Evolutionary conservation across 1,139 yeast genomes (phyloP), one percentile per base, ranked within the genome.

Genomic region (Hanseniaspora sp.): DNA sequence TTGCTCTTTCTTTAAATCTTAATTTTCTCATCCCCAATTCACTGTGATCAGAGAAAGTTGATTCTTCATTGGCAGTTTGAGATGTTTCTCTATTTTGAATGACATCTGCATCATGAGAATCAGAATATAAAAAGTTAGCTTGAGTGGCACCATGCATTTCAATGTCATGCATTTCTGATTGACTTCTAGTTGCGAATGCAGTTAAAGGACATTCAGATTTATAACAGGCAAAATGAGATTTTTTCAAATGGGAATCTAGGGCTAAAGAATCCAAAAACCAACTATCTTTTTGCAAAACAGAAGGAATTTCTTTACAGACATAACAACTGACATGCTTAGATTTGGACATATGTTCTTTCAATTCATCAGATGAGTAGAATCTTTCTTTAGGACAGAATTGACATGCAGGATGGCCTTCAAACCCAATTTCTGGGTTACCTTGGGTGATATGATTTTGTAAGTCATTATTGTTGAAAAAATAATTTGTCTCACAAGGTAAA

Each of bases 121-220:
- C 47, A 13, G 41, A 31, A 31, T 48, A 42, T 6, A 41, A 43
- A 29, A 54, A 48, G 12, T 74, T 66, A 1, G 74, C 68, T 1
- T 79, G 79, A 53, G 75, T 67, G 35, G 69, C 78, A 5, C 90
- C 83, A 67, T 92, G 98, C 59, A 84, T 92, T 59, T 80, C 79
- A 53, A 87, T 71, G 82, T 87, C 83, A 67, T 92, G 98, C 1
- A 95, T 94, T 52, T 86, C 83, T 53, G 92, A 72, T 62, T 88
- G 97, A 58, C 88, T 71, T 56, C 86, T 95, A 59, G 88, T 92
- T 34, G 83, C 77, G 64, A 92, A 92, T 1, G 92, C 98, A 38
- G 94, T 94, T 69, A 92, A 90, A 66, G 86, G 83, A 69, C 99
- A 92, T n/a, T 77, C 64, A 47, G 79, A 85, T n/a, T 85, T 84